Evolutionary conservation across 208 protist species (phyloP).

Genomic region (Crithidia acanthocephali): DNA sequence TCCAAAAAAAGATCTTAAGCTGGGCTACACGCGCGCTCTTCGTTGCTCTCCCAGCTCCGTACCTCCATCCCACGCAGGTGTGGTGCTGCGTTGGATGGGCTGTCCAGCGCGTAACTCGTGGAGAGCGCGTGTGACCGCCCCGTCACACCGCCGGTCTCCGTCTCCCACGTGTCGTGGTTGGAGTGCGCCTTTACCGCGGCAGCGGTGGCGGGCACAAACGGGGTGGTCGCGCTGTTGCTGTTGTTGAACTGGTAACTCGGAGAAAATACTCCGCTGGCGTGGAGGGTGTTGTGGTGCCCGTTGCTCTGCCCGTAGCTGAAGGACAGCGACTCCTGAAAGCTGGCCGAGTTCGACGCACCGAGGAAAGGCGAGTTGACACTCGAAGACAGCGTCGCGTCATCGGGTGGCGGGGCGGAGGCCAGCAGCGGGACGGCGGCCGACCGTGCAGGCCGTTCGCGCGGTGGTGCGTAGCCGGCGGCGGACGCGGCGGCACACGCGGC

Average conservation of each 20-base stretch:
- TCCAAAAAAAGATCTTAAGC: too few relatives aligned
- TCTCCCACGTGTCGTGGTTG: slow-evolving; percentile 9
- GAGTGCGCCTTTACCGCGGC: neutral
- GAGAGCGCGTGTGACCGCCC: slow-evolving; percentile 27
- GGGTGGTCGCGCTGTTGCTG: neutral
- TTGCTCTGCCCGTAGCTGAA: neutral
- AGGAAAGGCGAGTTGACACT: slow-evolving; percentile 10
- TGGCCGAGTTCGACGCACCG: neutral
- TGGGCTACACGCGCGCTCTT: slow-evolving; percentile 14
- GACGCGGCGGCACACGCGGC: slow-evolving; percentile 1
- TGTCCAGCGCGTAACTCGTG: slow-evolving; percentile 26
- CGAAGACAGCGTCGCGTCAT: slow-evolving; percentile 19
- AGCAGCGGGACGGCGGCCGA: too few relatives aligned
- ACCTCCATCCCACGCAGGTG: slow-evolving; percentile 3
- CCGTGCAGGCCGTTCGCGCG: neutral
- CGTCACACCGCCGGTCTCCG: slow-evolving; percentile 19
- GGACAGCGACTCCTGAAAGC: neutral
- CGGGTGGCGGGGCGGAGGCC: slow-evolving; percentile 13
- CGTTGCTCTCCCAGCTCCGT: slow-evolving; percentile 10
- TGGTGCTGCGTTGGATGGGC: slow-evolving; percentile 14
- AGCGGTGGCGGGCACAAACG: neutral
- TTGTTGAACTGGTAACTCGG: too few relatives aligned
- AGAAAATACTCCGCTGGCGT: too few relatives aligned
- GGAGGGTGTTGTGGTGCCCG: neutral
- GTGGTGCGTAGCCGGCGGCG: neutral